These are phyloP conservation scores for Echria macrotheca DNA, from an alignment of 495 filamentous ascomycete genomes.

Conservation along the genomic window DNA sequence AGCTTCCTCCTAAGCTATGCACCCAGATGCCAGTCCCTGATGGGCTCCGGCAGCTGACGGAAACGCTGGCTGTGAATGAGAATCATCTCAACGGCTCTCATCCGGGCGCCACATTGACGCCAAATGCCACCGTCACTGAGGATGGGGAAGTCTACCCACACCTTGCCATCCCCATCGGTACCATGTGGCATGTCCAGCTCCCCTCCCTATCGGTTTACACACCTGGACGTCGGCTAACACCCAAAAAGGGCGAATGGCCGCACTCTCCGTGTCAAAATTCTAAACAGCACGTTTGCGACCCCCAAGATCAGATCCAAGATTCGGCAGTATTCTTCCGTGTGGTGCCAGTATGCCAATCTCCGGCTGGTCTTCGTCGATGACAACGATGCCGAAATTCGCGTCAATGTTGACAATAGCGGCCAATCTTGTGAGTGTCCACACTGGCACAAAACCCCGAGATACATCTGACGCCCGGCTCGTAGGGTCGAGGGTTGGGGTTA, in stretches of 20 bases:
- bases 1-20: conserved; percentile 1
- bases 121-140: no score
- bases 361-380: conserved; percentile 1
- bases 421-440: no score
- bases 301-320: conserved; percentile 7
- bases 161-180: no score
- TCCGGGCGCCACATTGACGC: no score
- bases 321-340: conserved; percentile 5
- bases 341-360: conserved; percentile 7
- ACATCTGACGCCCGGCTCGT: no score
- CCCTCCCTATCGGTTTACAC: no score
- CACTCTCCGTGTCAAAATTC: conserved; percentile 8
- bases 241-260: no score
- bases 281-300: conserved; percentile 5
- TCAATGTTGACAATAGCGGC: conserved; percentile 4
- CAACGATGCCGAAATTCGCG: conserved; percentile 6
- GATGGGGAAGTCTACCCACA: no score
- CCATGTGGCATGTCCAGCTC: no score
- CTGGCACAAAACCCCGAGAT: no score
- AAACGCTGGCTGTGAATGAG: neutral
- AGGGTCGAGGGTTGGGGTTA: conserved; percentile 6
- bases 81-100: conserved; percentile 3
- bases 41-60: neutral
- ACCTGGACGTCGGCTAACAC: no score
- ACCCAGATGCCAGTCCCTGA: conserved; percentile 3